Conservation (phyloP, 2,329 filamentous ascomycete genomes). For the Tolypocladium sp. region DNA sequence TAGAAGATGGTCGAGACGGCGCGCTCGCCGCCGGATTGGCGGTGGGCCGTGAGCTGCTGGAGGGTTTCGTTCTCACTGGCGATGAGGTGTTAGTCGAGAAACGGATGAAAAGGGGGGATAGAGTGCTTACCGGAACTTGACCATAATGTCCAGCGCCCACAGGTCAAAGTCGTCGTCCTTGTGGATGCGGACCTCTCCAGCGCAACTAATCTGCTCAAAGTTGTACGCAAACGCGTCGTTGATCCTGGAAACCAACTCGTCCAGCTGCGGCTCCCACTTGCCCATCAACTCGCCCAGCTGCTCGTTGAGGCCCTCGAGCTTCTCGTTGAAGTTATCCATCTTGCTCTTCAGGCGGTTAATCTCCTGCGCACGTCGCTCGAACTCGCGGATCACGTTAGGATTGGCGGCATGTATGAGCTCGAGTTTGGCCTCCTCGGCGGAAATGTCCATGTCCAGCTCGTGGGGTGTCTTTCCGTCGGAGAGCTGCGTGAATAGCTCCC, state of each 20-base stretch:
- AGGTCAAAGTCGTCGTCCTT: slow-evolving; percentile 91
- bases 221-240: slow-evolving; percentile 88
- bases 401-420: slow-evolving; percentile 74
- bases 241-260: slow-evolving; percentile 69
- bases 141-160: slow-evolving; percentile 89
- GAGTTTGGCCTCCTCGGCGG: slow-evolving; percentile 64
- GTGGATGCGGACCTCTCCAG: slow-evolving; percentile 78
- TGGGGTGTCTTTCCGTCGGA: slow-evolving; percentile 44
- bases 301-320: slow-evolving; percentile 43
- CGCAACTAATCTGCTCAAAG: slow-evolving; percentile 88
- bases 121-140: slow-evolving; percentile 73
- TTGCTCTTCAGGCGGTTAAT: slow-evolving; percentile 56
- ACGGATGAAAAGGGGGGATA: neutral
- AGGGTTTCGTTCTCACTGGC: slow-evolving; percentile 68
- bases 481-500: slow-evolving; percentile 32
- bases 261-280: slow-evolving; percentile 77
- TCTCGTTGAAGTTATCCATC: slow-evolving; percentile 44
- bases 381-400: slow-evolving; percentile 66
- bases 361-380: slow-evolving; percentile 59
- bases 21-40: slow-evolving; percentile 92
- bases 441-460: slow-evolving; percentile 63
- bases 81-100: neutral
- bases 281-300: slow-evolving; percentile 58
- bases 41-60: slow-evolving; percentile 78
- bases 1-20: slow-evolving; percentile 98